phyloP scores from a whole-genome alignment of 768 basidiomycete genomes.

The Mycena vitilis region DNA sequence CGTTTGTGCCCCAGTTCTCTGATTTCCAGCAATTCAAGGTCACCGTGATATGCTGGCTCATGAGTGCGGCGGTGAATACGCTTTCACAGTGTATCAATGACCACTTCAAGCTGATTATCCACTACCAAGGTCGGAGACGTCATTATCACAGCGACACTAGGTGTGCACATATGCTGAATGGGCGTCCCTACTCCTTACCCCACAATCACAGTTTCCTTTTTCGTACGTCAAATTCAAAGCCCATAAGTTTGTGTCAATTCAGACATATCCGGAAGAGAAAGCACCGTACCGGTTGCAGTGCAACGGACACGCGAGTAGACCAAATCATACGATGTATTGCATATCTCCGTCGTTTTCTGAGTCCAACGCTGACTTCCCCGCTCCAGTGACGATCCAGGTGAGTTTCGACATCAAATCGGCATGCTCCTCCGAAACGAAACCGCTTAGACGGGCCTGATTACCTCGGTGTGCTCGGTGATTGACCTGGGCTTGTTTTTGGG shows the following conservation, averaged over 20 bases:
- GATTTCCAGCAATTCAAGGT: constrained; percentile 40
- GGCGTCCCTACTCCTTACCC: background rate
- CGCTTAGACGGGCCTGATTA: constrained; percentile 41
- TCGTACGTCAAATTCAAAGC: constrained; percentile 13
- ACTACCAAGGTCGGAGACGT: constrained; percentile 38
- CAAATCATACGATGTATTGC: constrained; percentile 48
- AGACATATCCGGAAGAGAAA: constrained; percentile 38
- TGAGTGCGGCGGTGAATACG: constrained; percentile 28
- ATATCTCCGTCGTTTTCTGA: background rate
- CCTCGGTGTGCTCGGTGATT: constrained; percentile 46
- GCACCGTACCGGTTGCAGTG: constrained; percentile 50
- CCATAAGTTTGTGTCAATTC: background rate
- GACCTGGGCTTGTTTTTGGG: constrained; percentile 48
- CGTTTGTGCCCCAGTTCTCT: constrained; percentile 37
- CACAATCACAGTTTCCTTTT: constrained; percentile 23
- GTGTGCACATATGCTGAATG: background rate
- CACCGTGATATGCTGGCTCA: constrained; percentile 33
- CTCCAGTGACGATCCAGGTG: constrained; percentile 51
- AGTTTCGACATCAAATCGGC: background rate
- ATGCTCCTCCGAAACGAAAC: background rate
- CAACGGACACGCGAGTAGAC: constrained; percentile 52
- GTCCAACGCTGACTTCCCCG: background rate
- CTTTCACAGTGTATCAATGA: too few relatives aligned
- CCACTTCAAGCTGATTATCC: background rate
- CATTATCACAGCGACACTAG: constrained; percentile 38